Base-by-base conservation (phyloP, 331 rosid species). In the Dryas integrifolia region DNA sequence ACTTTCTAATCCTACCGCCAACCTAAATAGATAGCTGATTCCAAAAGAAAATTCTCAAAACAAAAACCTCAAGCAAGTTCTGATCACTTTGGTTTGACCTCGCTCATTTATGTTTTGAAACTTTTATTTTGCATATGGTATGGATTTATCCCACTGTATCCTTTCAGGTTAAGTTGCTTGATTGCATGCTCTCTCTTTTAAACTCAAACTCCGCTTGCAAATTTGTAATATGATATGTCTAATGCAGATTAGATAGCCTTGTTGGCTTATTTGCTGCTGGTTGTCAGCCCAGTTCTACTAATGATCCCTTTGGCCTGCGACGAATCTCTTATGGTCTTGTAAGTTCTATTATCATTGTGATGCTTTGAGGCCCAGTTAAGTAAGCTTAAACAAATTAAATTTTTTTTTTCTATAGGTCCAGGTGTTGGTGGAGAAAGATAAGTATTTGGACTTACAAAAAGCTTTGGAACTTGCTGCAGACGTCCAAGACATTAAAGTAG, bases 261-360 rank as follows among this genome's bases (percentile, higher is more conserved):
- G 86, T 87, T 12, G 97, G 98, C 76, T 85, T 94, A 81, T 91
- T 94, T 86, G 80, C 96, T 62, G 95, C 94, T 39, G 98, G 97
- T 12, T 91, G 97, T 81, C 97, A 91, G 89, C 97, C 98, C 70
- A 89, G 91, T 84, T 91, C 98, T 59, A 67, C 92, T 59, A 94
- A 82, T 79, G 98, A 94, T 68, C 95, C 92, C 45, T 94, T 91
- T 86, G 97, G 97, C 73, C 86, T 91, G 78, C 78, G 96, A 69
- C 87, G 98, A 89, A 91, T 89, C 74, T 89, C 98, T 40, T 89
- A 94, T 86, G 96, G 96, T 76, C 98, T 94, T 73, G 98, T 94
- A 84, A 86, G 98, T 84, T 64, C 9, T 44, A 7, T 76, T n/a
- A 61, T 78, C 8, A 45, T 73, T 13, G 18, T 40, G 76, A 83